Evolutionary conservation across 1,284 basidiomycete genomes (phyloP).

Genomic region (Ceratobasidium sp.): DNA sequence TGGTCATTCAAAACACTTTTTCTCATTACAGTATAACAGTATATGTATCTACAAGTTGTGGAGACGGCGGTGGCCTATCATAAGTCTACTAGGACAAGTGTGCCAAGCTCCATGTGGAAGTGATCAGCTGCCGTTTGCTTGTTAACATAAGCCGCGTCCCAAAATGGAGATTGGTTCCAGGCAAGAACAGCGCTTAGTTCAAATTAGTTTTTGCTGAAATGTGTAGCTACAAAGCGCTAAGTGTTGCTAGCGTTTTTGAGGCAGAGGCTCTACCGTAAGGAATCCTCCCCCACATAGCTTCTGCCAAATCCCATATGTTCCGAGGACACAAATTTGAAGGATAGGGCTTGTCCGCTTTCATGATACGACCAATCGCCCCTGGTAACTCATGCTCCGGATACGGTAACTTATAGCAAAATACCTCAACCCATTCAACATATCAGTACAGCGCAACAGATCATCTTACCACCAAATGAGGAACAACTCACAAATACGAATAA

Average conservation of each 20-base stretch:
- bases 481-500: conserved; percentile 17
- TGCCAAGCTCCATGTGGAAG: no score
- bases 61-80: no score
- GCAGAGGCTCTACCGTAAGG: conserved; percentile 14
- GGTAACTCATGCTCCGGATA: conserved; percentile 4
- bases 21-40: no score
- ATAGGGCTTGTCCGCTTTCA: conserved; percentile 21
- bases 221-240: not conserved
- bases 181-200: no score
- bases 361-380: conserved; percentile 8
- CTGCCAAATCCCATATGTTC: not conserved
- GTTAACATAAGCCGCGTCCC: no score
- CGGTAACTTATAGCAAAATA: conserved; percentile 3
- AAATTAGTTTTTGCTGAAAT: no score
- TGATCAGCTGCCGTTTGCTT: no score
- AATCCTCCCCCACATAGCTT: not conserved
- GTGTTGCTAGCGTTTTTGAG: not conserved
- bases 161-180: no score
- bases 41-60: no score
- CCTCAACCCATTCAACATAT: not conserved
- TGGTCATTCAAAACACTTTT: no score
- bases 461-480: not conserved
- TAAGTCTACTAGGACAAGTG: no score
- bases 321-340: not conserved
- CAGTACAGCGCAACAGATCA: no score